Conservation (phyloP, 306 rosid species). For the Malus sieversii region DNA sequence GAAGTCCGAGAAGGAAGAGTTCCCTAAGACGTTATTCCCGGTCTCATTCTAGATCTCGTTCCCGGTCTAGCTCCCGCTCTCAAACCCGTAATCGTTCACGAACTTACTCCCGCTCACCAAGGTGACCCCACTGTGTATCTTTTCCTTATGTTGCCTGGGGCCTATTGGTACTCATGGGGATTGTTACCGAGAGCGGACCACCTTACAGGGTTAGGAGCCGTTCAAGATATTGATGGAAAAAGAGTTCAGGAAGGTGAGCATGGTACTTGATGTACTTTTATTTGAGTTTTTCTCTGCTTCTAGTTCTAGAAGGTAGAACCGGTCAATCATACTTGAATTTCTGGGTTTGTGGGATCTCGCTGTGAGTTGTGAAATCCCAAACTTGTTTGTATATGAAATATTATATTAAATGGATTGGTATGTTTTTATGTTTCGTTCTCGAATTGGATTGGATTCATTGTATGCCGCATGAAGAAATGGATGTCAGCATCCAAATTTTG, state of each 20-base stretch:
- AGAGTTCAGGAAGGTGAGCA: neutral
- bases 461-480: neutral
- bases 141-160: neutral
- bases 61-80: slow-evolving; percentile 28
- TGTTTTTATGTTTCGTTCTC: neutral
- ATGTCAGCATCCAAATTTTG: neutral
- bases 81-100: slow-evolving; percentile 27
- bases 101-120: slow-evolving; percentile 63
- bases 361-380: neutral
- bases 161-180: neutral
- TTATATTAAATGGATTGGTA: neutral
- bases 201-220: slow-evolving; percentile 60
- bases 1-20: slow-evolving; percentile 82
- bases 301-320: neutral
- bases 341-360: neutral
- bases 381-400: neutral
- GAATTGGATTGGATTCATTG: neutral
- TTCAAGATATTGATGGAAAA: slow-evolving; percentile 46
- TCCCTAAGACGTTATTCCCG: slow-evolving; percentile 53
- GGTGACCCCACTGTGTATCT: slow-evolving; percentile 31
- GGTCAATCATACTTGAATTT: neutral
- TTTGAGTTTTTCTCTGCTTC: slow-evolving; percentile 8
- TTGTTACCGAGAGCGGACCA: slow-evolving; percentile 20
- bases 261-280: neutral
- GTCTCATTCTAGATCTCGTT: slow-evolving; percentile 22